Evolutionary conservation across 2,329 filamentous ascomycete species (phyloP).

Genomic region (Graphiopsis chlorocephala): DNA sequence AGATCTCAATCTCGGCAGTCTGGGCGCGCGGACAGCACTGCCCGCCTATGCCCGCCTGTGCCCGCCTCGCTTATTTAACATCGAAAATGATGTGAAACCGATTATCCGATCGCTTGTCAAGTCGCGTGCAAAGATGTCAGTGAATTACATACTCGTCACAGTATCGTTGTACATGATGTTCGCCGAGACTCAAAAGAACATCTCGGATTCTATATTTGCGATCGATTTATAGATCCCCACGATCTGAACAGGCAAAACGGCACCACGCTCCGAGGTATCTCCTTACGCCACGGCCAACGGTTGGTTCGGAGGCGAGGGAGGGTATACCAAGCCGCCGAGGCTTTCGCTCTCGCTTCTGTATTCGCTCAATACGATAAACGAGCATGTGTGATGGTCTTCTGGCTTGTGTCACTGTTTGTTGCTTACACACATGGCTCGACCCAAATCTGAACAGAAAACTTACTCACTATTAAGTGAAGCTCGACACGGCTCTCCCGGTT

Average conservation of each 20-base stretch:
- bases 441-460: too few species aligned
- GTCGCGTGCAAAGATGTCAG: not conserved
- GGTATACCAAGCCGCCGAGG: constrained; percentile 8
- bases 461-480: too few species aligned
- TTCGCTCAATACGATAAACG: constrained; percentile 81
- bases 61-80: not conserved
- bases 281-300: not conserved
- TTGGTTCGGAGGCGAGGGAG: too few species aligned
- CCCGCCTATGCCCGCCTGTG: too few species aligned
- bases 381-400: constrained; percentile 18
- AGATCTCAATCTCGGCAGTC: constrained; percentile 7
- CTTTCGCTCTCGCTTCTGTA: constrained; percentile 45
- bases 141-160: not conserved
- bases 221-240: not conserved
- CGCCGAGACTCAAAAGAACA: not conserved
- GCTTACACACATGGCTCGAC: too few species aligned
- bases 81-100: not conserved
- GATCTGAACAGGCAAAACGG: not conserved
- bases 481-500: not conserved
- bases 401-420: not conserved
- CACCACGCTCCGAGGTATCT: not conserved
- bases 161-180: too few species aligned
- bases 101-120: not conserved
- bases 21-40: not conserved
- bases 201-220: not conserved